Base-by-base conservation (phyloP, 345 rosid genomes). In the Salix purpurea region DNA sequence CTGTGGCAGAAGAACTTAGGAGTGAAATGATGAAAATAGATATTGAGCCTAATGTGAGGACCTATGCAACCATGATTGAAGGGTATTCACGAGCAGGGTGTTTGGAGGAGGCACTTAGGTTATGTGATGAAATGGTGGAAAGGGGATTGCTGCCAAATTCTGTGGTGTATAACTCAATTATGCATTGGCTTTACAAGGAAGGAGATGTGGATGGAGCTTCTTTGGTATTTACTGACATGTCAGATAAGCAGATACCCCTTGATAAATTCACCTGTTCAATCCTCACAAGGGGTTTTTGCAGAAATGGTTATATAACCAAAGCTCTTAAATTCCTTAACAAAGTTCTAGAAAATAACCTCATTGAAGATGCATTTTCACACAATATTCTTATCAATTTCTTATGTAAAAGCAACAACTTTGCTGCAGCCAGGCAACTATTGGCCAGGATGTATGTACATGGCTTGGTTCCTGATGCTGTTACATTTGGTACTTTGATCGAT, bases 181-280 rank as follows among this genome's bases (percentile, higher is more conserved):
- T 77, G 24, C 75, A 77, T 50, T 52, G 71, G 75, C 80, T 77
- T 60, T 69, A 65, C 71, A 77, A 42, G 76, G 92, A 89, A 84
- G 89, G 89, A 67, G 90, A 90, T 71, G 42, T 69, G 58, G 82
- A 84, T 79, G 89, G 84, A 74, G 91, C 88, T 36, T 83, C 83
- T 60, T 46, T 37, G 23, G 75, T 90, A 54, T 77, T 88, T 21
- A 56, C 77, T 26, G 89, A 89, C 83, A 90, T 90, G 91, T 79
- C 87, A 52, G 80, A 78, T 46, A 88, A 84, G 73, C 52, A 19
- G 36, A 54, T 89, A 65, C 10, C 34, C 50, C 81, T 87, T 6
- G 91, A 91, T 69, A 40, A 78, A 23, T 84, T 85, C 78, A 89
- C 94, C 72, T 85, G 73, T 69, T 87, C 92, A 50, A 85, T 87